Base-by-base conservation (phyloP, 2,329 filamentous ascomycete genomes). In the Thermothelomyces thermophilus region DNA sequence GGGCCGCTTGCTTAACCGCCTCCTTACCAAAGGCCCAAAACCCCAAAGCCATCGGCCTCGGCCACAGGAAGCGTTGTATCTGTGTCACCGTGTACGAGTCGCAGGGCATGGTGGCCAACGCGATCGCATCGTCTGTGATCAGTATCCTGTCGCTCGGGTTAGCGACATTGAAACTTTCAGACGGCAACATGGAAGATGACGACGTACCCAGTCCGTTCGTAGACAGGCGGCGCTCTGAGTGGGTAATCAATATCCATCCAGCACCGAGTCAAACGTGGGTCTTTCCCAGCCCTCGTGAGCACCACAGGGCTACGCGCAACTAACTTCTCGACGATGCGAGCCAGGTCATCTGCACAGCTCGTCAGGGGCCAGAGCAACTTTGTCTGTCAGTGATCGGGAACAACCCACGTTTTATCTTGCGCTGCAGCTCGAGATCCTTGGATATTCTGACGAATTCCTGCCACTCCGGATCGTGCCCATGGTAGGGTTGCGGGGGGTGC, bases 221-320 rank as follows among this genome's bases (percentile, higher is more conserved):
- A 82, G 47, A 72, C 73, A 5, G 82, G 80, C 1, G 83, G 81
- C 36, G 82, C 77, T 31, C 67, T 68, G 37, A 67, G 65, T 0
- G 83, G 83, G 55, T 78, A 85, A 43, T 80, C 72, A 22, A 84
- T 68, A 35, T 84, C 75, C 24, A 86, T 68, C 82, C 80, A 84
- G n/a, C n/a, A n/a, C n/a, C n/a, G n/a, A n/a, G n/a, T n/a, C n/a
- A n/a, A n/a, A n/a, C n/a, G n/a, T n/a, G n/a, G 65, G 8, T 40
- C 8, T 22, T 69, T 68, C 9, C 79, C 80, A 28, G 70, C 70
- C 30, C 70, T 65, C 2, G 66, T 58, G 8, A 56, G 64, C n/a
- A 81, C 62, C 2, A 71, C 50, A 0, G 70, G 68, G 50, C 74
- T 70, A 13, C 60, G 66, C 24, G 70, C 67, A 1, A 76, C n/a